Conservation (phyloP, 495 filamentous ascomycete species). For the Penicillium bovifimosum region DNA sequence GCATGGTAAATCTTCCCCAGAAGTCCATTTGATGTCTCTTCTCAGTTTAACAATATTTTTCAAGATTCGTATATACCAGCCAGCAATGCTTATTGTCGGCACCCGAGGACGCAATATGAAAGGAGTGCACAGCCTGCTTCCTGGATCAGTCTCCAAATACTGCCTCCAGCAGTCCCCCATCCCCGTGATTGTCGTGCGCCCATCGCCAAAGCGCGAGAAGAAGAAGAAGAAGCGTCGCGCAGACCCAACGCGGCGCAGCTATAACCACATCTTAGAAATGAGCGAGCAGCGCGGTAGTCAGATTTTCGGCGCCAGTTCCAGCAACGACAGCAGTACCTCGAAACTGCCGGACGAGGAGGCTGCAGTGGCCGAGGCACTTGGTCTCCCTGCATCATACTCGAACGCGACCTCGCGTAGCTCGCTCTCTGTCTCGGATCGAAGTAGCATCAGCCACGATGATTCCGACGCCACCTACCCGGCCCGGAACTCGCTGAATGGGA, state of each 20-base stretch:
- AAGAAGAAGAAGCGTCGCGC: conserved; percentile 83
- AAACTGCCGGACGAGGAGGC: conserved; percentile 59
- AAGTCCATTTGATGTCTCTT: conserved; percentile 22
- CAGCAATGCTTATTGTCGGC: conserved; percentile 90
- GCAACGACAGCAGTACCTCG: conserved; percentile 32
- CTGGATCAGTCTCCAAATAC: conserved; percentile 92
- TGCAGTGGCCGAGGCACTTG: conserved; percentile 65
- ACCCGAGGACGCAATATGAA: conserved; percentile 82
- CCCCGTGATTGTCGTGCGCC: conserved; percentile 93
- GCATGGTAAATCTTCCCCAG: conserved; percentile 60
- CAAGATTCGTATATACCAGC: conserved; percentile 95
- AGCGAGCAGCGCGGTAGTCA: conserved; percentile 49
- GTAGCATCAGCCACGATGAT: conserved; percentile 34
- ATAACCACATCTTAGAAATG: conserved; percentile 70
- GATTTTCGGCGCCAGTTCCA: conserved; percentile 49
- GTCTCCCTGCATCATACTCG: conserved; percentile 46
- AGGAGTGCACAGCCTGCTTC: conserved; percentile 84
- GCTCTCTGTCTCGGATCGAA: conserved; percentile 45
- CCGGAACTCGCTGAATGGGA: conserved; percentile 28
- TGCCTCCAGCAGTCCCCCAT: conserved; percentile 94
- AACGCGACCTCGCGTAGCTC: conserved; percentile 38
- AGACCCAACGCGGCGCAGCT: conserved; percentile 73
- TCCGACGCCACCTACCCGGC: conserved; percentile 22
- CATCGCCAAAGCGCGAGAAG: conserved; percentile 82
- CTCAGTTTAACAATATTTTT: conserved; percentile 11